Base-by-base conservation (phyloP, 257 asterid genomes). In the Solanum okadae region DNA sequence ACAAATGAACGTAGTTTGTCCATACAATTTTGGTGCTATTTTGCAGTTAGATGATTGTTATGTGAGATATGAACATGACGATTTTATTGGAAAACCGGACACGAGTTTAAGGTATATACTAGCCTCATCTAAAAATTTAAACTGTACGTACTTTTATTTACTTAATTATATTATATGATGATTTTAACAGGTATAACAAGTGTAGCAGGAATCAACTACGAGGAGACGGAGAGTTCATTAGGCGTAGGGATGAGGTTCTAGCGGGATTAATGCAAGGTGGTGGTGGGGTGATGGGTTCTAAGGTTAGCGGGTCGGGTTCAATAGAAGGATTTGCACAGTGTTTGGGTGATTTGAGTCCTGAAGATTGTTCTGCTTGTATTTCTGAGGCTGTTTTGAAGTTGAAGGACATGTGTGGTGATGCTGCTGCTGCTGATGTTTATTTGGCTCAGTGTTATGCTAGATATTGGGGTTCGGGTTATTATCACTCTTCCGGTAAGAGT, bases 21-120 rank as follows among this genome's bases (percentile, higher is more conserved):
- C 95, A 6, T 90, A 90, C 86, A 86, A 94, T 8, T 90, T 89
- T 77, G 98, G 98, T 71, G 97, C 94, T 8, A 89, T 88, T 35
- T 76, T 95, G 35, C 98, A 96, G 59, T 91, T 95, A 49, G 98
- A 96, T 77, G 92, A 72, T 14, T 96, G 99, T 88, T 92, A 86
- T 38, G 13, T 95, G n/a, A 88, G 96, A 65, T 96, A 93, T 79
- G 98, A 94, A 49, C 86, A 91, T 37, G 4, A 37, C 0, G 94
- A 96, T 86, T 96, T 95, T 86, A 33, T 96, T 25, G 96, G 95
- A 10, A 90, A 59, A 20, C 38, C 23, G 52, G 99, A 96, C 87
- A 85, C 91, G 0, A 68, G 92, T 13, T 33, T 96, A 3, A 92
- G 91, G 94, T 25, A 34, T 75, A 75, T 25, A 34, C 1, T 52